phyloP scores from a whole-genome alignment of 83 land plant species.

The Diphasiastrum complanatum region DNA sequence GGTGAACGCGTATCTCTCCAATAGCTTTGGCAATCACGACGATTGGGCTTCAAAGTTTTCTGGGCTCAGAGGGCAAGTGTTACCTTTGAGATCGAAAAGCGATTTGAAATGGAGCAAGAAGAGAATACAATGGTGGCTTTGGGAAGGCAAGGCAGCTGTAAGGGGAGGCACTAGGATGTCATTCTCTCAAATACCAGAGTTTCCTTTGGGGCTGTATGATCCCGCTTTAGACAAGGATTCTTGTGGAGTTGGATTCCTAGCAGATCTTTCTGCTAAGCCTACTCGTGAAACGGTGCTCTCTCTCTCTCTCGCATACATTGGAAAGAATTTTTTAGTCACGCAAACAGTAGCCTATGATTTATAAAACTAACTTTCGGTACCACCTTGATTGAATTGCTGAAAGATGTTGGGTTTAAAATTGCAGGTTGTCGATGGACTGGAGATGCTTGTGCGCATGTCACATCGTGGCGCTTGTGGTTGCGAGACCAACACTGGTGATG shows the following conservation, averaged over 20 bases:
- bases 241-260: constrained; percentile 97
- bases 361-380: neutral
- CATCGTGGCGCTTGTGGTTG: constrained; percentile 38
- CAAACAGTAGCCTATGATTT: neutral
- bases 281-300: constrained; percentile 71
- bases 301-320: too few species aligned
- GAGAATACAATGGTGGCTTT: too few species aligned
- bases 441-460: constrained; percentile 38
- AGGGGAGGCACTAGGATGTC: too few species aligned
- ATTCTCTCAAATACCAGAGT: too few species aligned
- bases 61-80: too few species aligned
- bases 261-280: constrained; percentile 78
- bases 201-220: constrained; percentile 82
- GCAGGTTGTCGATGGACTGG: constrained; percentile 44
- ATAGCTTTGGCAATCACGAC: too few species aligned
- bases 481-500: constrained; percentile 34
- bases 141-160: too few species aligned
- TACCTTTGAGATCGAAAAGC: too few species aligned
- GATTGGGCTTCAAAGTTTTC: too few species aligned
- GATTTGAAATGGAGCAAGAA: too few species aligned
- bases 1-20: too few species aligned
- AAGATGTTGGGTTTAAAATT: constrained; percentile 1
- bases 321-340: too few species aligned
- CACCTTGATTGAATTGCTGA: neutral
- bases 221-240: constrained; percentile 87